A percentile compares a stretch with the other conserved stretches of the same genome.
Conservation (phyloP, 306 rosid species). For the Gleditsia sinensis region DNA sequence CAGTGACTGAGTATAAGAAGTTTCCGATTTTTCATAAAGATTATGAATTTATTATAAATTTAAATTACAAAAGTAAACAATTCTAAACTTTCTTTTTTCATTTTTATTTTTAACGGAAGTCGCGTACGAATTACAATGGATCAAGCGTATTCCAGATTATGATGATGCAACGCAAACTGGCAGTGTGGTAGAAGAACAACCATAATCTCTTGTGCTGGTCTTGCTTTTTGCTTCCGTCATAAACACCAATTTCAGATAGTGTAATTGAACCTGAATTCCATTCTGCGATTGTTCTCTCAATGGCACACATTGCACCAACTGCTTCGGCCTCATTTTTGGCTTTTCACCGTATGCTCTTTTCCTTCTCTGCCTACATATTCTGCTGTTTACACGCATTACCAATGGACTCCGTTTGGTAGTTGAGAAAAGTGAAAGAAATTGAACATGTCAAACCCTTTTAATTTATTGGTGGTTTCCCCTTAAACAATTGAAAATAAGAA, state of each 20-base stretch:
- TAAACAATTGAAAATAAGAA: neutral
- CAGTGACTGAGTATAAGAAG: no score
- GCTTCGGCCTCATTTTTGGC: conserved; percentile 51
- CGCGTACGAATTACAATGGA: no score
- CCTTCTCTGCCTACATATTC: neutral
- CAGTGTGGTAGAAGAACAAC: conserved; percentile 40
- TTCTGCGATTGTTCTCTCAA: neutral
- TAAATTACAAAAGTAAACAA: no score
- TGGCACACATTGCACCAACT: conserved; percentile 46
- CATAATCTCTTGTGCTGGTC: neutral
- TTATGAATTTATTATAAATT: no score
- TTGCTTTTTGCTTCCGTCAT: neutral
- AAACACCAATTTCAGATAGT: conserved; percentile 19
- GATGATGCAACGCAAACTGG: neutral
- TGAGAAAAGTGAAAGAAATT: neutral
- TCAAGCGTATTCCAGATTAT: neutral
- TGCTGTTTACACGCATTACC: neutral
- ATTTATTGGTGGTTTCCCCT: neutral
- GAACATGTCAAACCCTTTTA: neutral
- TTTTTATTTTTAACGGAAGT: no score
- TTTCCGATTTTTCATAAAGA: no score
- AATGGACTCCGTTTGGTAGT: neutral
- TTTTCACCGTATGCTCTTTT: conserved; percentile 46
- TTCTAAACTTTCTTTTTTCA: no score
- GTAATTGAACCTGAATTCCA: conserved; percentile 6